phyloP scores from a whole-genome alignment of 345 rosid species.

The Syzygium aqueum region DNA sequence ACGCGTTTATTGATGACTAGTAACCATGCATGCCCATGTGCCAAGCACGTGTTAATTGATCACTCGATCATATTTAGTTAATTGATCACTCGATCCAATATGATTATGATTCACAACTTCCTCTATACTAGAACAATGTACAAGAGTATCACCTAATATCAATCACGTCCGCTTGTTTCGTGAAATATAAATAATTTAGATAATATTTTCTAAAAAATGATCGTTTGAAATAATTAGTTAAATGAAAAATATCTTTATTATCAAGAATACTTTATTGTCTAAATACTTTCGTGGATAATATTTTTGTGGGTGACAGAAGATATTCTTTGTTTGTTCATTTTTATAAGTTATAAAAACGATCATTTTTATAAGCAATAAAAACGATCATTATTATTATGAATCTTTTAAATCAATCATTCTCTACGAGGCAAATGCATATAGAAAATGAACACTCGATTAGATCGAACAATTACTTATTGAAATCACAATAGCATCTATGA shows the following conservation, averaged over 20 bases:
- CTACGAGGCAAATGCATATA: too few species aligned
- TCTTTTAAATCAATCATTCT: neutral
- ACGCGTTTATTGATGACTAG: too few species aligned
- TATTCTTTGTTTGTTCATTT: too few species aligned
- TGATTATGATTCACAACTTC: neutral
- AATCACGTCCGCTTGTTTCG: neutral
- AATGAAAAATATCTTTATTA: neutral
- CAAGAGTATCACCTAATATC: neutral
- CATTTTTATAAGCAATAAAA: neutral
- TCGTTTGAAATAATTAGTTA: neutral
- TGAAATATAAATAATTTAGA: neutral
- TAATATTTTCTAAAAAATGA: neutral
- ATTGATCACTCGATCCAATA: too few species aligned
- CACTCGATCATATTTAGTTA: too few species aligned
- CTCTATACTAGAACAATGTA: neutral
- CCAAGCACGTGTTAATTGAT: too few species aligned
- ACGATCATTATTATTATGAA: neutral
- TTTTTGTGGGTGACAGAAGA: too few species aligned
- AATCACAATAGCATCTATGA: rapidly evolving
- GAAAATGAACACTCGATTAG: too few species aligned
- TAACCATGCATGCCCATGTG: too few species aligned
- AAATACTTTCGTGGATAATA: neutral
- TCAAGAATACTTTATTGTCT: rapidly evolving
- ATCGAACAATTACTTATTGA: too few species aligned
- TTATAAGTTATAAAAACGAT: neutral